Evolutionary conservation across 2,329 filamentous ascomycete species (phyloP), one percentile per base, ranked within the genome.

Genomic region (Trichoderma oligosporum): DNA sequence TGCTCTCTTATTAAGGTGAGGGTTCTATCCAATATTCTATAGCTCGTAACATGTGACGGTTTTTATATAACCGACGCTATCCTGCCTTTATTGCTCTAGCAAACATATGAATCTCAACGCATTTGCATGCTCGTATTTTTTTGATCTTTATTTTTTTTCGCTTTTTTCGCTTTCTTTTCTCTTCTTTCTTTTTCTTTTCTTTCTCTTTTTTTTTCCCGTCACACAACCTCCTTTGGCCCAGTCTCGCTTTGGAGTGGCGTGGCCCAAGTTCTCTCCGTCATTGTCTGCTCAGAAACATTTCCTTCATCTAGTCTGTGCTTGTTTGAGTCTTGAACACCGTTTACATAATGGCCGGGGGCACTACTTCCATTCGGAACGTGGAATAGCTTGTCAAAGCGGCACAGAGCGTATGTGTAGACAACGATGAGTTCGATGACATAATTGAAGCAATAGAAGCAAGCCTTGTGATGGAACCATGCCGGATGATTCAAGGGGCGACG

Each of bases 401-500:
- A 71, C 14, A 87, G 66, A 0, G 85, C 79, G 71, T 89, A 93
- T 7, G 85, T 73, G 53, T 78, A 80, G 4, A 93, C 78, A 35
- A 91, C 83, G 22, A 87, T 67, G 38, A 92, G 74, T 71, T 96
- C 91, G 35, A 92, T 77, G 14, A 75, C 76, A 67, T 89, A 95
- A 73, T 89, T 88, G 75, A 94, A 89, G 67, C 84, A 73, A 74
- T 94, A 96, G 75, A 91, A 96, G 65, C 82, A 83, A 1, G 84
- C 81, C 68, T 86, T 88, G 66, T 76, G 76, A 65, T 90, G 81
- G 68, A 86, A 93, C 80, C 85, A 88, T 4, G 85, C 85, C 2
- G 88, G 84, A 57, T 82, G 39, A 9, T 42, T 74, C 56, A 66
- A 64, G 3, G 77, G 82, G 25, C 78, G 79, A 0, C 76, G 67